These are phyloP conservation scores for Lophiotrema nucula DNA, from an alignment of 495 filamentous ascomycete genomes.

Conservation along the genomic window DNA sequence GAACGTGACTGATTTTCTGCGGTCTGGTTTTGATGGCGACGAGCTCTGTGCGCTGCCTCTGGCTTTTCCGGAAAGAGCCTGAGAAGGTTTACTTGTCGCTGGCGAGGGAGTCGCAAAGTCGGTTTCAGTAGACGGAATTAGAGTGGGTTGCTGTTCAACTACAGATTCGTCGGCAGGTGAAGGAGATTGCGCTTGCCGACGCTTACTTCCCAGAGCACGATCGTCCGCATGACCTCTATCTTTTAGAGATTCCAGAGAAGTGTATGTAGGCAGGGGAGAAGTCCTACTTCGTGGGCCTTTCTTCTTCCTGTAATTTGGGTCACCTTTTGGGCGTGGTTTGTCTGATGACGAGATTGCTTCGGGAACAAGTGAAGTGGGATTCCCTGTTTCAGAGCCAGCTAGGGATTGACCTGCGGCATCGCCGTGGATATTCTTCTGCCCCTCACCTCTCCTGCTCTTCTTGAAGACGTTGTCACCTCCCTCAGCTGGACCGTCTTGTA, in stretches of 20 bases:
- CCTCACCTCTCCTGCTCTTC: conserved; percentile 19
- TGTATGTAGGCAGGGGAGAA: too few species aligned
- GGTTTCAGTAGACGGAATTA: conserved; percentile 14
- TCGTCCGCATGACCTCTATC: neutral
- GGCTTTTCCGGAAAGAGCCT: neutral
- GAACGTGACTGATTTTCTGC: conserved; percentile 75
- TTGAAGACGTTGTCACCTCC: conserved; percentile 5
- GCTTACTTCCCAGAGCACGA: neutral
- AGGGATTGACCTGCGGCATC: neutral
- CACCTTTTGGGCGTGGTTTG: conserved; percentile 18
- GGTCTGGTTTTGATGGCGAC: conserved; percentile 23
- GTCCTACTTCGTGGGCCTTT: conserved; percentile 6
- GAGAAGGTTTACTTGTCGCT: neutral
- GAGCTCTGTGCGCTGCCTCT: neutral
- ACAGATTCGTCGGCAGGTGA: neutral
- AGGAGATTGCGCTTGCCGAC: neutral
- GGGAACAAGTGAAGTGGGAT: neutral
- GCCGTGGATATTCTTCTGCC: neutral
- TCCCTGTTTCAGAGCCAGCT: neutral
- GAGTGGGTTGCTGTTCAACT: neutral
- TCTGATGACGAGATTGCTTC: neutral
- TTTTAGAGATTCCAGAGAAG: too few species aligned
- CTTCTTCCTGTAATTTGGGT: conserved; percentile 32
- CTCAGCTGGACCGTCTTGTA: conserved; percentile 21
- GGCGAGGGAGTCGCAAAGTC: neutral